Conservation (phyloP, 768 basidiomycete species). For the Nidularia sp. region DNA sequence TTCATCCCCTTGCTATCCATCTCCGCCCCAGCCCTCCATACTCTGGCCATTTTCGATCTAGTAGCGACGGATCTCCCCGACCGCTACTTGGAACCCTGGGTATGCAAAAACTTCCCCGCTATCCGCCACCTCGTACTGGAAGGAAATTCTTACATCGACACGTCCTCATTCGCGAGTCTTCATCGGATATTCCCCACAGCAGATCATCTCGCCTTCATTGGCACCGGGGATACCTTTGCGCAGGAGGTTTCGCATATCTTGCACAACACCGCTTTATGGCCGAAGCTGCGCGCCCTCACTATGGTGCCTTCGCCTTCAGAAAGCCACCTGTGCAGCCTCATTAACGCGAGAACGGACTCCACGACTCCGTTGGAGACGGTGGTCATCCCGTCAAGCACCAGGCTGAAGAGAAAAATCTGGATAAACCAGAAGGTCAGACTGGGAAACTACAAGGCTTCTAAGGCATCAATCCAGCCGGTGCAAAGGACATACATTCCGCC, state of each 20-base stretch:
- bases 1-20: constrained; percentile 16
- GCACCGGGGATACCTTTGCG: constrained; percentile 9
- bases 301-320: constrained; percentile 13
- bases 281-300: constrained; percentile 12
- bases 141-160: constrained; percentile 13
- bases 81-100: constrained; percentile 5
- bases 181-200: constrained; percentile 12
- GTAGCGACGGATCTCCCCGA: constrained; percentile 15
- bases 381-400: constrained; percentile 7
- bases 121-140: constrained; percentile 11
- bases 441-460: constrained; percentile 8
- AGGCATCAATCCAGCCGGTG: no score
- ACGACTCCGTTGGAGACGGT: constrained; percentile 10
- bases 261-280: constrained; percentile 11
- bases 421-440: constrained; percentile 11
- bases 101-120: constrained; percentile 12
- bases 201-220: constrained; percentile 11
- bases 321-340: constrained; percentile 12
- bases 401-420: constrained; percentile 11
- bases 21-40: constrained; percentile 13
- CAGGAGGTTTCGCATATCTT: constrained; percentile 9
- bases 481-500: no score
- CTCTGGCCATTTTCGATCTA: constrained; percentile 14
- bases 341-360: constrained; percentile 10
- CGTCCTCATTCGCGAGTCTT: constrained; percentile 9